These are phyloP conservation scores for Acer saccharum DNA, from an alignment of 345 rosid species.

Conservation along the genomic window DNA sequence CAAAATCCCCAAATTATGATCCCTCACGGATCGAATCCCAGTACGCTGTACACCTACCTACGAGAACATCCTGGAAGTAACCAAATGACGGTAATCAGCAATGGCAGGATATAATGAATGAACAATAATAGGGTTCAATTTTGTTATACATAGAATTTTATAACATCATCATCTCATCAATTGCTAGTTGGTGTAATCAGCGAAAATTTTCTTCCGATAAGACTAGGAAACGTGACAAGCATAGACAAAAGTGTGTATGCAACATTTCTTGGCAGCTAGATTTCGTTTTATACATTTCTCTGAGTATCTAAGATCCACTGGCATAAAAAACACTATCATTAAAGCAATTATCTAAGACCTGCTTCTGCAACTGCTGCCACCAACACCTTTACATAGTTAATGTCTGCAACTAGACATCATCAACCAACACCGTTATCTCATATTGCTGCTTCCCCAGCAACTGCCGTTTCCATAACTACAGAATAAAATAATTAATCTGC, in stretches of 20 bases:
- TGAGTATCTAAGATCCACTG: not conserved
- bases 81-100: not conserved
- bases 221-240: not conserved
- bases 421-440: not conserved
- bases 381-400: not conserved
- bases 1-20: not conserved
- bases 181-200: not conserved
- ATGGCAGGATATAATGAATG: not conserved
- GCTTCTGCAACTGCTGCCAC: not conserved
- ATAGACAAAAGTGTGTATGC: not conserved
- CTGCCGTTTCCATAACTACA: not conserved
- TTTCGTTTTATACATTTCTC: not conserved
- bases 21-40: not conserved
- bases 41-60: constrained; percentile 3
- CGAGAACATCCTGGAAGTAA: not conserved
- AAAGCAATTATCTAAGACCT: not conserved
- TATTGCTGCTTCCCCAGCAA: not conserved
- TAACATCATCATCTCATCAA: not conserved
- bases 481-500: not conserved
- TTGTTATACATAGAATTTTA: not conserved
- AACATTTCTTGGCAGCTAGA: not conserved
- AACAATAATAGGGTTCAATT: not conserved
- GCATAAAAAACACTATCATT: not conserved
- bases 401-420: not conserved
- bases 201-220: not conserved